Evolutionary conservation across 345 rosid genomes (phyloP).

Genomic region (Xanthoceras sorbifolium): DNA sequence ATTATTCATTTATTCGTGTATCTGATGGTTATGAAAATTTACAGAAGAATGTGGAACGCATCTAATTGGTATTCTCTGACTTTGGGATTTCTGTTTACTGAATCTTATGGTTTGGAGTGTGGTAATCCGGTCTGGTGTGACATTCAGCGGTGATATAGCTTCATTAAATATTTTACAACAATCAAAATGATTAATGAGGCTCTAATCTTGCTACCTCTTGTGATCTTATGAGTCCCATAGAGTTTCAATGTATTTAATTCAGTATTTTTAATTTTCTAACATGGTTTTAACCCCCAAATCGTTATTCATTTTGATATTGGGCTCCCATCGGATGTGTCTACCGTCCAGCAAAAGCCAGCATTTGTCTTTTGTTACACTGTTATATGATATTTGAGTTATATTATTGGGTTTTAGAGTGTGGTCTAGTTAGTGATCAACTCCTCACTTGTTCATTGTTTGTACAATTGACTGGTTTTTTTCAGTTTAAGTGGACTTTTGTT

Average conservation of each 20-base stretch:
- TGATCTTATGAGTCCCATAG: background rate
- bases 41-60: background rate
- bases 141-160: background rate
- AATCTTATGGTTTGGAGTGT: background rate
- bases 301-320: background rate
- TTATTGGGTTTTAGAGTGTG: background rate
- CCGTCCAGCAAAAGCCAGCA: background rate
- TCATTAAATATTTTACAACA: background rate
- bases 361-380: background rate
- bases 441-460: background rate
- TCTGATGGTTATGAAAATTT: background rate
- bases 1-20: background rate
- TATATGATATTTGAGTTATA: background rate
- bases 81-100: constrained; percentile 7
- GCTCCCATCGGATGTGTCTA: background rate
- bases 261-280: background rate
- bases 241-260: background rate
- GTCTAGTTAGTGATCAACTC: background rate
- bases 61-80: background rate
- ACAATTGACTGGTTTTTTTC: background rate
- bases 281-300: background rate
- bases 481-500: background rate
- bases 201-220: background rate
- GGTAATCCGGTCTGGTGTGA: background rate
- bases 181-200: background rate